Conservation (phyloP, 1,284 basidiomycete genomes). For the Microbotryum violaceum region DNA sequence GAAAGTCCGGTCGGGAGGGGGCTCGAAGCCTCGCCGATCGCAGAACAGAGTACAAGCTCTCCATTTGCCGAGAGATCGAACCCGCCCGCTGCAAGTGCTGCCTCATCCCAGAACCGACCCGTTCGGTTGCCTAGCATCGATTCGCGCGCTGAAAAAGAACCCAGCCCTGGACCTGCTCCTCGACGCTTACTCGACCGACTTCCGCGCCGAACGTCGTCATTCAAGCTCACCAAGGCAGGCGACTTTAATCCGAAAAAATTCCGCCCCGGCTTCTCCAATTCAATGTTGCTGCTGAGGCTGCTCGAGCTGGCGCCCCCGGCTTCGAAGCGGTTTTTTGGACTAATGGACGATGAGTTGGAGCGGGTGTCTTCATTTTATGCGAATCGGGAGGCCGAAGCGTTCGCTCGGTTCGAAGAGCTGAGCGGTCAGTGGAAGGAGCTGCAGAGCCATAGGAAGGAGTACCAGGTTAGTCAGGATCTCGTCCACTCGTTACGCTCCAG, state of each 20-base stretch:
- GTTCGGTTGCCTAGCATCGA: background rate
- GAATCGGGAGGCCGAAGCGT: constrained; percentile 21
- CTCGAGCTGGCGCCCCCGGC: constrained; percentile 1
- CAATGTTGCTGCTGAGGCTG: constrained; percentile 15
- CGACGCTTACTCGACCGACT: background rate
- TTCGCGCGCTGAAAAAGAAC: background rate
- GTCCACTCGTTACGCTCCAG: background rate
- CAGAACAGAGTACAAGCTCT: background rate
- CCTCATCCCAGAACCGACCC: background rate
- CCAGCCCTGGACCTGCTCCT: background rate
- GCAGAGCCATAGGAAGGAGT: constrained; percentile 26
- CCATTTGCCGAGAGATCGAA: background rate
- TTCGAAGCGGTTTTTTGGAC: constrained; percentile 14
- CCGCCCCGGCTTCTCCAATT: constrained; percentile 8
- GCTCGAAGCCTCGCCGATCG: background rate
- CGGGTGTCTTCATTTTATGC: constrained; percentile 19
- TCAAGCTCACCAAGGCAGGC: constrained; percentile 1
- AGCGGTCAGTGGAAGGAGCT: constrained; percentile 28
- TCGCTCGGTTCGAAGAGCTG: constrained; percentile 19
- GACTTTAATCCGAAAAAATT: constrained; percentile 14
- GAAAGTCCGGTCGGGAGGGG: background rate
- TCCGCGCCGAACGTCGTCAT: background rate
- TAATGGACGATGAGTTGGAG: constrained; percentile 25
- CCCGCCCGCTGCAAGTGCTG: background rate
- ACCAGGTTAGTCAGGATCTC: constrained; percentile 1